Percentiles rank a stretch among this genome's conserved stretches.
Conservation (phyloP, 1,284 basidiomycete species). For the Ustilago shanxiensis region DNA sequence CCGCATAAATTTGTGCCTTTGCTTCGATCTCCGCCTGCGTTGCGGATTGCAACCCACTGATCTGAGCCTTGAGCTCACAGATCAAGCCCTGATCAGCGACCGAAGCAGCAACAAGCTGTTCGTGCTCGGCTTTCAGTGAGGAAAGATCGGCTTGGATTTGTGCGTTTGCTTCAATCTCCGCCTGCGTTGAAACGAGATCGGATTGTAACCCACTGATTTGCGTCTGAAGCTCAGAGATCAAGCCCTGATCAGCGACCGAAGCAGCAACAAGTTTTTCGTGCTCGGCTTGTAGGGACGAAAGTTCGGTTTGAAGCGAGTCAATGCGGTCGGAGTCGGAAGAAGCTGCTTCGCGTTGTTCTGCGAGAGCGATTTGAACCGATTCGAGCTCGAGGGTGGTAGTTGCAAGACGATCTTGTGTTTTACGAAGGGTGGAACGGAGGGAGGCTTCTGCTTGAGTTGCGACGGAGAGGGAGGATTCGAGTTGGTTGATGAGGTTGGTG, state of each 20-base stretch:
- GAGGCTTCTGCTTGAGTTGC: not conserved
- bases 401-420: slow-evolving; percentile 9
- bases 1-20: not conserved
- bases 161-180: not conserved
- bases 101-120: too few relatives aligned
- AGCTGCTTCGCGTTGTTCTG: slow-evolving; percentile 27
- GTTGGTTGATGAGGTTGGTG: not conserved
- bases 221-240: not conserved
- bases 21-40: not conserved
- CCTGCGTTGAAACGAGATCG: not conserved
- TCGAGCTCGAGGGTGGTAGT: slow-evolving; percentile 2
- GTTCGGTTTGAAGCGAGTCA: slow-evolving; percentile 17
- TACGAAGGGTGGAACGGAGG: slow-evolving; percentile 1
- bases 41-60: too few relatives aligned
- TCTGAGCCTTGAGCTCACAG: too few relatives aligned
- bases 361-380: slow-evolving; percentile 15
- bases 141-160: not conserved
- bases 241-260: not conserved
- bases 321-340: slow-evolving; percentile 21
- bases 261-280: not conserved
- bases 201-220: not conserved
- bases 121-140: too few relatives aligned
- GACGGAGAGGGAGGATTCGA: not conserved
- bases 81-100: too few relatives aligned
- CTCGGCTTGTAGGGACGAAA: not conserved